phyloP scores from a whole-genome alignment of 305 asterid species.

The Fraxinus ornus region DNA sequence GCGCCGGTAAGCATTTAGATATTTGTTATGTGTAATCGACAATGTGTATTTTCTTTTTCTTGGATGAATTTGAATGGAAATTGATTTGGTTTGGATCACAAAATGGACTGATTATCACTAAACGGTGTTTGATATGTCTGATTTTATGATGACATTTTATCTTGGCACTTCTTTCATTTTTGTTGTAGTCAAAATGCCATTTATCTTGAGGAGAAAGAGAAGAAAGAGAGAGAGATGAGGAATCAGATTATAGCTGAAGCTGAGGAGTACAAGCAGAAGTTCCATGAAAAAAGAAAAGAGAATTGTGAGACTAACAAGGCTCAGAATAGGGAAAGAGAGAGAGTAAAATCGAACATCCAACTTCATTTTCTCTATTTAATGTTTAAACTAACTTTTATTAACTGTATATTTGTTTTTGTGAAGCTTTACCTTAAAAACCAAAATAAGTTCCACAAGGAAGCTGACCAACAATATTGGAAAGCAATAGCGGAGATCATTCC shows the following conservation, averaged over 20 bases:
- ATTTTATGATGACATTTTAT: neutral
- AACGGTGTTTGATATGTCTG: neutral
- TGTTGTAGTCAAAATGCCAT: slow-evolving; percentile 66
- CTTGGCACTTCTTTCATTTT: neutral
- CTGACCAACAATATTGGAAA: slow-evolving; percentile 79
- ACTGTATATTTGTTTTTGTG: neutral
- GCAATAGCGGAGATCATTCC: slow-evolving; percentile 84
- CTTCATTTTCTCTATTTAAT: slow-evolving; percentile 4
- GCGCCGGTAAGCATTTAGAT: slow-evolving; percentile 64
- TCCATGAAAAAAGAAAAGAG: neutral
- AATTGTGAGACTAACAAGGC: slow-evolving; percentile 31
- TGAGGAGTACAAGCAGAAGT: slow-evolving; percentile 28
- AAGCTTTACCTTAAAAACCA: slow-evolving; percentile 65
- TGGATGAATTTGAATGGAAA: slow-evolving; percentile 3
- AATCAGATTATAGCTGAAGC: slow-evolving; percentile 79
- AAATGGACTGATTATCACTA: neutral
- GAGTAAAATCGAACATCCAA: slow-evolving; percentile 36
- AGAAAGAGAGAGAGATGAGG: slow-evolving; percentile 74
- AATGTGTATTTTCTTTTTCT: neutral
- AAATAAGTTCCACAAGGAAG: slow-evolving; percentile 92
- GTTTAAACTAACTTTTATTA: neutral
- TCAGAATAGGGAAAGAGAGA: slow-evolving; percentile 72
- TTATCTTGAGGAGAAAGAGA: slow-evolving; percentile 86
- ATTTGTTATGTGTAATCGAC: neutral
- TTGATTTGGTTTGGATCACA: neutral